These are phyloP conservation scores for Emydomyces testavorans DNA, from an alignment of 2,329 filamentous ascomycete species.

Conservation along the genomic window DNA sequence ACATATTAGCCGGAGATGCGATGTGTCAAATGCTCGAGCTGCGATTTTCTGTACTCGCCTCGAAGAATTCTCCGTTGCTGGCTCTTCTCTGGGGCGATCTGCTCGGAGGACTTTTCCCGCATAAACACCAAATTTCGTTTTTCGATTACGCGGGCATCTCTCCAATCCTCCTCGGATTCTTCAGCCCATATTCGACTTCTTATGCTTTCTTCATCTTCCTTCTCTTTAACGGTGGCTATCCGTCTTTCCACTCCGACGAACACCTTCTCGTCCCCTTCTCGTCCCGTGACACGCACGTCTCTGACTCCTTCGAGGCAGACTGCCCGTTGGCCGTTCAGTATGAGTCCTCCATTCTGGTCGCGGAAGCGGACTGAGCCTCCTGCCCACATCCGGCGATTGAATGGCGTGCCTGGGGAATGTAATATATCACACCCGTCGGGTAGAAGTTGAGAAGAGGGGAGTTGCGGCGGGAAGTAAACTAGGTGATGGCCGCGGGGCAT, in stretches of 20 bases:
- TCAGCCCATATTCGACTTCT: conserved; percentile 36
- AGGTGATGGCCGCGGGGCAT: conserved; percentile 57
- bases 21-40: not conserved
- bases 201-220: conserved; percentile 26
- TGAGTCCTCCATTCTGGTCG: conserved; percentile 19
- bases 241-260: conserved; percentile 50
- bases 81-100: conserved; percentile 22
- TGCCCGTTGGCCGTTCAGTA: conserved; percentile 29
- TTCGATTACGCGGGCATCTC: conserved; percentile 43
- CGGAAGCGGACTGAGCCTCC: conserved; percentile 58
- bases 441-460: conserved; percentile 51
- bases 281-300: conserved; percentile 42
- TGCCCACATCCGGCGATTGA: conserved; percentile 74
- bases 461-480: conserved; percentile 70
- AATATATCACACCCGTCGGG: conserved; percentile 74
- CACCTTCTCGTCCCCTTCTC: conserved; percentile 44
- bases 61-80: conserved; percentile 24
- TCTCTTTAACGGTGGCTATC: conserved; percentile 33
- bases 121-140: conserved; percentile 54
- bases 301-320: conserved; percentile 39
- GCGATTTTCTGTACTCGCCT: conserved; percentile 24
- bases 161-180: conserved; percentile 33
- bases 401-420: conserved; percentile 63
- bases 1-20: conserved; percentile 8
- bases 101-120: conserved; percentile 37